phyloP scores from a whole-genome alignment of 2,329 filamentous ascomycete species.

The Herpotrichia juniperi region DNA sequence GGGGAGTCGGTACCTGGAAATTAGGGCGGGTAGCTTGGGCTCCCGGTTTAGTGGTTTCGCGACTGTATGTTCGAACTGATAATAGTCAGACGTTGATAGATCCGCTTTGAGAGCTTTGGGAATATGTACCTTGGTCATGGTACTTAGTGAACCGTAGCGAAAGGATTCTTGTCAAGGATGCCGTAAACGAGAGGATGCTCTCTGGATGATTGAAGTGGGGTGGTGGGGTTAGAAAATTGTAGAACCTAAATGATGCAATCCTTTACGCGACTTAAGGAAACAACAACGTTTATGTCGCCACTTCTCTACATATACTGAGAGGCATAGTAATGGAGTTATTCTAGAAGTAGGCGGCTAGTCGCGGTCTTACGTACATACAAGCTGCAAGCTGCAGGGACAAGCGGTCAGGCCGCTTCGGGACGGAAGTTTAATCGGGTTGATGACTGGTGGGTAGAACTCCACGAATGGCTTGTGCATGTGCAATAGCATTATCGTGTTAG shows the following conservation, averaged over 20 bases:
- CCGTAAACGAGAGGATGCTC: background rate
- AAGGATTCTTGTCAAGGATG: constrained; percentile 1
- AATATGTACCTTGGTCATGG: constrained; percentile 33
- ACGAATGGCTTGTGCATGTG: too few relatives aligned
- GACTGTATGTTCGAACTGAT: constrained; percentile 48
- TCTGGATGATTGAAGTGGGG: background rate
- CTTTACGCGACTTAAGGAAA: too few relatives aligned
- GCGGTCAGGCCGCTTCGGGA: background rate
- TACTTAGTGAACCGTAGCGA: too few relatives aligned
- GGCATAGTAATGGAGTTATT: background rate
- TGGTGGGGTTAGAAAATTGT: too few relatives aligned
- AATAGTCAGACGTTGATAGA: constrained; percentile 9
- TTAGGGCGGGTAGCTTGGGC: constrained; percentile 51
- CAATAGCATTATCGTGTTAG: background rate
- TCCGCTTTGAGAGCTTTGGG: constrained; percentile 20
- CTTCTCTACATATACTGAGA: too few relatives aligned
- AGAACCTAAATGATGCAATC: too few relatives aligned
- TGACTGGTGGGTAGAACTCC: too few relatives aligned
- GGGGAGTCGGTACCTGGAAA: constrained; percentile 46
- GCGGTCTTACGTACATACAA: background rate
- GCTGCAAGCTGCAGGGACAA: too few relatives aligned
- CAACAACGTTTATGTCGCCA: too few relatives aligned
- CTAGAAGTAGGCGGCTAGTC: background rate
- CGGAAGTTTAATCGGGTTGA: too few relatives aligned
- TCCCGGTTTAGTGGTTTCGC: constrained; percentile 57